Conservation (phyloP, 2,329 filamentous ascomycete species). For the Lachnum nothofagi region DNA sequence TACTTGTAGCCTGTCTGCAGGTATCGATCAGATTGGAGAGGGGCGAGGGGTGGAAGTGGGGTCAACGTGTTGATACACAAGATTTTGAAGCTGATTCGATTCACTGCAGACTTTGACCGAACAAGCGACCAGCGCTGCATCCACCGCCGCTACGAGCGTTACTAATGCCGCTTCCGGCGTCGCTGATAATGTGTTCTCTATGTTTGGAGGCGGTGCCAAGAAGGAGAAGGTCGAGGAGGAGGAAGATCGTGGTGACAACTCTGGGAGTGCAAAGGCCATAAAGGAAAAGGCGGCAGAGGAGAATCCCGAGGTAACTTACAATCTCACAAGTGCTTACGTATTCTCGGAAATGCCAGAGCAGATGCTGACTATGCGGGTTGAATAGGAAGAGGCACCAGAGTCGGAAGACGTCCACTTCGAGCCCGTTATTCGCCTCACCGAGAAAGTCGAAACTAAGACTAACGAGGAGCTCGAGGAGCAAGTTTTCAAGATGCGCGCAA, state of each 20-base stretch:
- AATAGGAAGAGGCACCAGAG: constrained; percentile 69
- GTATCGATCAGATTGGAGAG: not conserved
- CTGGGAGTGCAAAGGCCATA: constrained; percentile 80
- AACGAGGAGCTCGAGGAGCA: constrained; percentile 98
- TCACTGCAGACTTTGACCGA: constrained; percentile 28
- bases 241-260: constrained; percentile 78
- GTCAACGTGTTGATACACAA: not conserved
- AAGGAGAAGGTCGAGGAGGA: constrained; percentile 87
- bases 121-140: constrained; percentile 34
- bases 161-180: constrained; percentile 38
- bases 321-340: not conserved
- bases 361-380: constrained; percentile 14
- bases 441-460: constrained; percentile 95
- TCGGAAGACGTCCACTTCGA: constrained; percentile 95
- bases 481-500: constrained; percentile 98
- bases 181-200: constrained; percentile 75
- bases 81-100: constrained; percentile 3
- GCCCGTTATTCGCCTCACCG: constrained; percentile 90
- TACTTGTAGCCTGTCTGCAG: not conserved
- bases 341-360: not conserved
- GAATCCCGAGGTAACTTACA: constrained; percentile 31
- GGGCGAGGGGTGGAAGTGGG: constrained; percentile 7
- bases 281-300: constrained; percentile 45
- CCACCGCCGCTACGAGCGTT: constrained; percentile 38
- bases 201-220: constrained; percentile 97